phyloP scores from a whole-genome alignment of 2,329 filamentous ascomycete genomes.

The Calonectria honghensis region DNA sequence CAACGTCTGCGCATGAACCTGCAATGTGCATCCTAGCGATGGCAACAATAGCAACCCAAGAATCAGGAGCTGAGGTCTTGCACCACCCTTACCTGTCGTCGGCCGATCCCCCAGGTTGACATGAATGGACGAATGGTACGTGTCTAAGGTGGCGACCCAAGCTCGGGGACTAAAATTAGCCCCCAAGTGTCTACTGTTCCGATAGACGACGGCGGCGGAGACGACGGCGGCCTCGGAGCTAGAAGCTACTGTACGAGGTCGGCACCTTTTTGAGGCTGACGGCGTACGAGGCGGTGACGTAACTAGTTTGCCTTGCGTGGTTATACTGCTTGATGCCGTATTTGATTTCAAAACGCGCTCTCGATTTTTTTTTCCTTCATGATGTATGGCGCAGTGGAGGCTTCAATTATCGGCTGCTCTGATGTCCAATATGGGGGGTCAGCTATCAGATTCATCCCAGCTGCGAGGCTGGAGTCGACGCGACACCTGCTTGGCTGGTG shows the following conservation, averaged over 20 bases:
- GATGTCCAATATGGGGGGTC: slow-evolving; percentile 14
- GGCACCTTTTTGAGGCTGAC: slow-evolving; percentile 28
- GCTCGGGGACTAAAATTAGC: slow-evolving; percentile 55
- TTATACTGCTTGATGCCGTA: slow-evolving; percentile 9
- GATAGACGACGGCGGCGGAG: slow-evolving; percentile 42
- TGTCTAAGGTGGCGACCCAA: slow-evolving; percentile 54
- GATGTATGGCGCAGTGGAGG: slow-evolving; percentile 13
- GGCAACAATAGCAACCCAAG: slow-evolving; percentile 42
- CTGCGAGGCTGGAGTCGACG: slow-evolving; percentile 30
- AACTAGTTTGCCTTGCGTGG: slow-evolving; percentile 20
- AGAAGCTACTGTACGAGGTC: slow-evolving; percentile 33
- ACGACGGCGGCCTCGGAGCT: slow-evolving; percentile 39
- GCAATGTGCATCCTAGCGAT: slow-evolving; percentile 42
- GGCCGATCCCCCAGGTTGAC: slow-evolving; percentile 49
- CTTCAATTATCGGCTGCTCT: slow-evolving; percentile 19
- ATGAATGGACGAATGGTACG: slow-evolving; percentile 49
- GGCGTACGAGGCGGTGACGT: slow-evolving; percentile 26
- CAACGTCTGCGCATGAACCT: slow-evolving; percentile 14
- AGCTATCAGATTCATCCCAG: slow-evolving; percentile 19
- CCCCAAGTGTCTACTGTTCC: slow-evolving; percentile 46
- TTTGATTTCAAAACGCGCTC: background rate
- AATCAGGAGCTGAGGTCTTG: slow-evolving; percentile 42
- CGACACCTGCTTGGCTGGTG: slow-evolving; percentile 23
- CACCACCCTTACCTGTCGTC: slow-evolving; percentile 48
- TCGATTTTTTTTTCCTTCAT: background rate